These are phyloP conservation scores for Hemerocallis citrina DNA, from an alignment of 106 monocot genomes.

Conservation along the genomic window DNA sequence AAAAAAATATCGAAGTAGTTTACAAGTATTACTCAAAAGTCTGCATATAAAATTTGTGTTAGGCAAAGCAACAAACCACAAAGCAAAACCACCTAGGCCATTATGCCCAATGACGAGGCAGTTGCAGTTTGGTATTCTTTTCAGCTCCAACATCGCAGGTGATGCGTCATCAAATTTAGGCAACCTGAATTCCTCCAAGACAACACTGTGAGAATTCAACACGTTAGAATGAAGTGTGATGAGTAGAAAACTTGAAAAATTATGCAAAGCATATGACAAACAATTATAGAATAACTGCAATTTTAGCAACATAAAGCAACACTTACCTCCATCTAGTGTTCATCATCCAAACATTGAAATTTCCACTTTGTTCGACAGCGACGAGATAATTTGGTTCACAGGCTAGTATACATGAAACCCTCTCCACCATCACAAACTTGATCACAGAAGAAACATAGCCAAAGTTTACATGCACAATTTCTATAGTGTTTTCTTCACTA, in stretches of 20 bases:
- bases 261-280: background rate
- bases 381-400: slow-evolving; percentile 68
- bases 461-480: slow-evolving; percentile 54
- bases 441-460: slow-evolving; percentile 69
- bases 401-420: slow-evolving; percentile 45
- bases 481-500: slow-evolving; percentile 43
- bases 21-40: too few species aligned
- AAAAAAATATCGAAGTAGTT: too few species aligned
- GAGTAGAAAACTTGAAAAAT: background rate
- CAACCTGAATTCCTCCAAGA: slow-evolving; percentile 60
- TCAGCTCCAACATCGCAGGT: slow-evolving; percentile 48
- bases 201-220: slow-evolving; percentile 33
- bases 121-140: slow-evolving; percentile 36
- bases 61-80: slow-evolving; percentile 59
- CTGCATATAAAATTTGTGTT: too few species aligned
- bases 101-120: slow-evolving; percentile 66
- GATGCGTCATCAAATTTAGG: slow-evolving; percentile 34
- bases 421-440: slow-evolving; percentile 34
- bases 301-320: background rate
- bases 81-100: slow-evolving; percentile 55
- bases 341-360: slow-evolving; percentile 79
- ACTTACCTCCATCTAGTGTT: slow-evolving; percentile 68
- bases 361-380: slow-evolving; percentile 52
- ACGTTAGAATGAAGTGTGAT: slow-evolving; percentile 1
- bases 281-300: background rate